A percentile compares a stretch with the other conserved stretches of the same genome.
Conservation (phyloP, 805 yeast genomes). For the Candida khao-thaluensis region DNA sequence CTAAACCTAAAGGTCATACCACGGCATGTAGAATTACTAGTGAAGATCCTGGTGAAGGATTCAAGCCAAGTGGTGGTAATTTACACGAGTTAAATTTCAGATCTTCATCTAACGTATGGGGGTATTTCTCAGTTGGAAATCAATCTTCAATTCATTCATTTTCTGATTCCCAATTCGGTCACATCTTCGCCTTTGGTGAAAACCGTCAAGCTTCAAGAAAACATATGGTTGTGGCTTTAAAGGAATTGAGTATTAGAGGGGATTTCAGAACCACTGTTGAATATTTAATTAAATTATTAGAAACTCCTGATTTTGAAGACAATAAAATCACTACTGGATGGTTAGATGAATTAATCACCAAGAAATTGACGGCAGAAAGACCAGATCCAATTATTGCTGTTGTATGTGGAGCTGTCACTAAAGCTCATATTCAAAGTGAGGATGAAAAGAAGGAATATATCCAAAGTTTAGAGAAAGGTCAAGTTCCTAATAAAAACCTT, state of each 20-base stretch:
- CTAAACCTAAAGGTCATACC: constrained; percentile 96
- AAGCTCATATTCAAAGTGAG: constrained; percentile 79
- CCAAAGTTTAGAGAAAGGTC: constrained; percentile 87
- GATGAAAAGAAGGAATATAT: constrained; percentile 68
- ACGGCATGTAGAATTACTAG: constrained; percentile 99
- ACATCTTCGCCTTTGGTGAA: constrained; percentile 98
- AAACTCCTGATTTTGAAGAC: constrained; percentile 94
- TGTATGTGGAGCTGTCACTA: constrained; percentile 96
- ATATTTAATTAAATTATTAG: constrained; percentile 89
- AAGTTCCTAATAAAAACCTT: constrained; percentile 79
- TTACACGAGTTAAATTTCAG: constrained; percentile 95
- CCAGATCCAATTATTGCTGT: constrained; percentile 91
- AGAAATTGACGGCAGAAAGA: constrained; percentile 93
- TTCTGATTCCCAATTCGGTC: constrained; percentile 98
- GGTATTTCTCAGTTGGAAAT: constrained; percentile 95
- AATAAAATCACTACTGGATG: constrained; percentile 98
- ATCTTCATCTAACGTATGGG: constrained; percentile 98
- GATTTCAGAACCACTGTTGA: constrained; percentile 98
- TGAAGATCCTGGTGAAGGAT: constrained; percentile 99
- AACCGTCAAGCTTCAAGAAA: constrained; percentile 97
- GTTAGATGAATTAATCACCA: constrained; percentile 94
- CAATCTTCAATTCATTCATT: constrained; percentile 97
- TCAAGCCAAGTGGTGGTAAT: constrained; percentile 97
- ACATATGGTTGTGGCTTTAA: constrained; percentile 98
- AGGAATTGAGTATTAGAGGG: constrained; percentile 95